phyloP scores from a whole-genome alignment of 192 early-diverging fungal genomes.

The Coemansia sp. region DNA sequence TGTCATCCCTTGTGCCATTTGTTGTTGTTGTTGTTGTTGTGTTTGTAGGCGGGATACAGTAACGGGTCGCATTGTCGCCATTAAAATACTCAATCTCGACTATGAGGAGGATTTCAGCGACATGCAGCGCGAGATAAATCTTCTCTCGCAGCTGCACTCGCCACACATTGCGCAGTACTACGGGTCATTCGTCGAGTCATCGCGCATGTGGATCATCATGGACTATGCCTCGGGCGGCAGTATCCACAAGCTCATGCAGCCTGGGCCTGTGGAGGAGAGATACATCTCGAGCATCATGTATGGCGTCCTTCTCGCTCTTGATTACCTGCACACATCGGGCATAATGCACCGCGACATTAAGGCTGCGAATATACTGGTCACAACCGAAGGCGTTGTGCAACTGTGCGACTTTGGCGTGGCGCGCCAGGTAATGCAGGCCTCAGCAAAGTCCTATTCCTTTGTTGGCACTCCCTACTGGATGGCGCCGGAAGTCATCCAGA shows the following conservation, averaged over 20 bases:
- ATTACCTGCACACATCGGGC: constrained; percentile 88
- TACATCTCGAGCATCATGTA: constrained; percentile 87
- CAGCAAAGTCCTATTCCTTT: constrained; percentile 83
- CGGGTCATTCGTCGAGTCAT: constrained; percentile 83
- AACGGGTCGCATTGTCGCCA: constrained; percentile 82
- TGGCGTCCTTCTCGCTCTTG: constrained; percentile 84
- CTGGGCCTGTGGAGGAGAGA: constrained; percentile 83
- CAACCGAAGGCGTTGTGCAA: constrained; percentile 85
- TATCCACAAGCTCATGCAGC: constrained; percentile 69
- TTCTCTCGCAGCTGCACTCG: constrained; percentile 84
- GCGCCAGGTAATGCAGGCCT: constrained; percentile 72
- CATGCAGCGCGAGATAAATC: constrained; percentile 89
- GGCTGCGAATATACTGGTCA: constrained; percentile 93
- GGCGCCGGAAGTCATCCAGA: constrained; percentile 81
- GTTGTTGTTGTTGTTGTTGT: neutral
- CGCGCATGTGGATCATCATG: constrained; percentile 98
- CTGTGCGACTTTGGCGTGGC: constrained; percentile 97
- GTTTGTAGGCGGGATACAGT: constrained; percentile 58
- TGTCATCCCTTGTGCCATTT: neutral
- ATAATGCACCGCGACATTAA: constrained; percentile 99
- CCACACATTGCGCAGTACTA: constrained; percentile 92
- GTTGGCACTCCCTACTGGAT: constrained; percentile 94
- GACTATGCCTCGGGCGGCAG: constrained; percentile 96
- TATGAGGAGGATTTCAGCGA: constrained; percentile 94
- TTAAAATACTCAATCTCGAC: constrained; percentile 97